Evolutionary conservation across 108 stramenopile genomes (phyloP).

Genomic region (Nitzschia palea): DNA sequence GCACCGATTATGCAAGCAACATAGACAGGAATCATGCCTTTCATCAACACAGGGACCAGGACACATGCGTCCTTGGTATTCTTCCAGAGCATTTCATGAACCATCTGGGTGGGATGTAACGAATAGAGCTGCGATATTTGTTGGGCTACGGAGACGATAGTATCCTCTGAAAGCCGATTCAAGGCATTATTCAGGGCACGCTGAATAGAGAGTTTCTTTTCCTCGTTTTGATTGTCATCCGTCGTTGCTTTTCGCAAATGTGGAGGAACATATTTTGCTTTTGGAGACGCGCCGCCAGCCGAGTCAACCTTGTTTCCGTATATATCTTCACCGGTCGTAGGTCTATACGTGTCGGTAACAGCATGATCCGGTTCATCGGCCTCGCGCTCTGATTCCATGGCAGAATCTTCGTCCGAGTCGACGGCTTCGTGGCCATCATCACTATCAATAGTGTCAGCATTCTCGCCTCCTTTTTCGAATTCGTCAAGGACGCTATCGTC

Average conservation of each 20-base stretch:
- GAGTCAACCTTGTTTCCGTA: slow-evolving; percentile 81
- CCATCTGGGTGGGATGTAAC: slow-evolving; percentile 48
- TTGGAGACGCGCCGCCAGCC: slow-evolving; percentile 9
- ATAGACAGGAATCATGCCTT: slow-evolving; percentile 81
- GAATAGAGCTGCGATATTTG: slow-evolving; percentile 56
- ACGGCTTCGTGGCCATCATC: not conserved
- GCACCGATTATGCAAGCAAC: slow-evolving; percentile 71
- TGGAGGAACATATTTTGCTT: slow-evolving; percentile 82
- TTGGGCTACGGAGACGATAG: slow-evolving; percentile 82
- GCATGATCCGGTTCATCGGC: slow-evolving; percentile 57
- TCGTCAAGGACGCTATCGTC: slow-evolving; percentile 38
- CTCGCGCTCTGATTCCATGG: slow-evolving; percentile 7
- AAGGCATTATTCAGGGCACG: slow-evolving; percentile 82
- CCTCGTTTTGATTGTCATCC: slow-evolving; percentile 21
- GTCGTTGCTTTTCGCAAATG: slow-evolving; percentile 56
- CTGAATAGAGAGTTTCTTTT: slow-evolving; percentile 40
- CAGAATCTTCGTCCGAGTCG: not conserved
- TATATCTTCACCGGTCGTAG: slow-evolving; percentile 89
- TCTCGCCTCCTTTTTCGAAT: slow-evolving; percentile 21
- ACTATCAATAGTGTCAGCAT: not conserved
- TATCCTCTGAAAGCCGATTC: slow-evolving; percentile 92
- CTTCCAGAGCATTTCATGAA: slow-evolving; percentile 76
- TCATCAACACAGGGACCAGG: slow-evolving; percentile 64
- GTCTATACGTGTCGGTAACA: slow-evolving; percentile 75
- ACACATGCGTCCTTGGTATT: slow-evolving; percentile 71